Base-by-base conservation (phyloP, 176 grass and related monocot genomes). In the Saccharum spontaneum region DNA sequence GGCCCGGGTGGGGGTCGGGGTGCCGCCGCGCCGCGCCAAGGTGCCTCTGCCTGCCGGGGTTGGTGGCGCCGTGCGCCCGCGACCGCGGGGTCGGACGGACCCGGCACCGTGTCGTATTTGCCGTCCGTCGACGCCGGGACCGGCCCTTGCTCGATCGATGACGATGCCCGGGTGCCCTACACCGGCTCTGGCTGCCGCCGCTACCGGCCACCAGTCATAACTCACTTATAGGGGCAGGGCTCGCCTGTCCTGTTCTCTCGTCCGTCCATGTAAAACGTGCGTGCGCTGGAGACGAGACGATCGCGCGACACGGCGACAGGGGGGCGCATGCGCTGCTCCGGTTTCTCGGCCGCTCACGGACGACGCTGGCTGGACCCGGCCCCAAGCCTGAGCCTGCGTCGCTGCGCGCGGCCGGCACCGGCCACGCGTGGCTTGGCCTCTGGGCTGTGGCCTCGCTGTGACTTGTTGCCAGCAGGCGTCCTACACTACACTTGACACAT, bases 391-490 rank as follows among this genome's bases (percentile, higher is more conserved):
- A 34, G 33, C 33, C 33, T 2, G 33, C 33, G 50, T 54, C 50
- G 4, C 49, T 54, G 49, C 49, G 5, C 49, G 38, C 39, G 34
- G 62, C 75, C 36, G 33, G 34, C 37, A 61, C 52, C 6, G 18
- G 6, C 1, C 4, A 4, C 36, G 37, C 39, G 17, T 28, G 37
- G 14, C 1, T n/a, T 44, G 77, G 23, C 38, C 5, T 7, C 16
- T 7, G 4, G 48, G 14, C 54, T 22, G 17, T 26, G 22, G 22
- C 13, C 14, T 30, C 16, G 59, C 61, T 81, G 78, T 38, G 36
- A 69, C 64, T 48, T 69, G 79, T 81, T 49, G 79, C 65, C 45
- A 69, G 28, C 78, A 80, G 78, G 78, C 52, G 64, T 81, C 48
- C 78, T 48, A 14, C 34, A 36, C 78, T 48, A 14, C 34, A 36